Base-by-base conservation (phyloP, 176 grass and related monocot genomes). In the Eragrostis curvula region DNA sequence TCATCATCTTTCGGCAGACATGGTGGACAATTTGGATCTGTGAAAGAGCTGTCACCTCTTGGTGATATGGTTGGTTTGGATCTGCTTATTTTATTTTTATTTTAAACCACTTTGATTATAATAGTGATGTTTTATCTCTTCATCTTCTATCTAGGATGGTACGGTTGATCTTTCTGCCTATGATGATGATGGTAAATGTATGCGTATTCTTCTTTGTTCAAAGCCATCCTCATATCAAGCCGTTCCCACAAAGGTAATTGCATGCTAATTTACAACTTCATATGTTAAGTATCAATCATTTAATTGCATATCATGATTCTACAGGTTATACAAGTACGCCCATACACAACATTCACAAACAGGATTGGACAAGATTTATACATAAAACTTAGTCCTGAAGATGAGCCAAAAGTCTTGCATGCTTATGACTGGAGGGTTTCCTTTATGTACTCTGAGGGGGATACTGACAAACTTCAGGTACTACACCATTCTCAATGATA, bases 291-390 rank as follows among this genome's bases (percentile, higher is more conserved):
- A 20, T 39, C 25, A 71, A 78, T n/a, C 40, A 67, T 29, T 64
- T 85, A 52, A 78, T 53, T 58, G 82, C 30, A 87, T 85, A 46
- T 74, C 9, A 50, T 70, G 25, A 71, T 25, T 77, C 77, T 89
- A 85, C 86, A 98, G 96, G 92, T 89, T 88, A 93, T 98, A 82
- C 87, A 70, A 69, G 83, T 98, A 73, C 92, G 92, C 66, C 96
- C 96, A 12, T 98, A 91, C 76, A 93, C 89, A 50, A 93, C 92
- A 86, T 98, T 98, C 85, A 98, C 90, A n/a, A 98, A 98, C 82
- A 95, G 87, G 81, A 40, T 84, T 73, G 96, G 96, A 60, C 90
- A 95, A 93, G 88, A 98, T 85, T 39, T 95, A 51, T 88, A 84
- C 60, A 80, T 98, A 83, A 95, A 88, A 80, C 85, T 93, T 76